A percentile compares a stretch with the other conserved stretches of the same genome.
These are phyloP conservation scores for Penicillium tannophilum DNA, from an alignment of 495 filamentous ascomycete genomes.

Conservation along the genomic window DNA sequence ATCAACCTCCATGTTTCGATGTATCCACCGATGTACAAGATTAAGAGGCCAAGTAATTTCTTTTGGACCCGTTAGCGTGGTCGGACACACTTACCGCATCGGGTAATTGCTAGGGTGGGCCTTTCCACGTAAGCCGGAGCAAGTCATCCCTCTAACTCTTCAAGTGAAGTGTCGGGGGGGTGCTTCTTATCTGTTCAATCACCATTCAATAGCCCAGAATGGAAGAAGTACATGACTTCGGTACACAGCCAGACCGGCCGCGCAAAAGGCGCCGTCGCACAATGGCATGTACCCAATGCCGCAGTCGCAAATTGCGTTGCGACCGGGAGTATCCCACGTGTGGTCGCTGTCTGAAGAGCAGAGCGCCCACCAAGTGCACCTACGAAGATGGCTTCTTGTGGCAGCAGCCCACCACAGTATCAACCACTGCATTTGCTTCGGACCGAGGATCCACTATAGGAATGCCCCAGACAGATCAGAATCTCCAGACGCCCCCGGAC, in stretches of 20 bases:
- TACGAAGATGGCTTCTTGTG: constrained; percentile 53
- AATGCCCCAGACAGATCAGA: constrained; percentile 26
- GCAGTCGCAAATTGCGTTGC: constrained; percentile 70
- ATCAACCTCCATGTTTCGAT: not conserved
- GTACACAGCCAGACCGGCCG: constrained; percentile 29
- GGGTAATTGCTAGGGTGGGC: constrained; percentile 12
- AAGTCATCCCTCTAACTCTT: constrained; percentile 6
- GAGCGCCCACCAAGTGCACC: constrained; percentile 41
- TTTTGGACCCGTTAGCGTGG: not conserved
- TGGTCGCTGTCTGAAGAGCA: constrained; percentile 61
- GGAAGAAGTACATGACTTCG: constrained; percentile 19
- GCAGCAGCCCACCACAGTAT: constrained; percentile 46
- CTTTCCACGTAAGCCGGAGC: constrained; percentile 18
- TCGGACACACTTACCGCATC: constrained; percentile 23
- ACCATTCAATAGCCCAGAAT: constrained; percentile 5
- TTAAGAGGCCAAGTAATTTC: not conserved
- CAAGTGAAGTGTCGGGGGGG: constrained; percentile 3
- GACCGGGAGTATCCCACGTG: constrained; percentile 66
- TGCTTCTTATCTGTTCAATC: constrained; percentile 5
- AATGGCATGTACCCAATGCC: constrained; percentile 55
- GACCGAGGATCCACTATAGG: constrained; percentile 30
- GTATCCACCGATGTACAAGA: not conserved
- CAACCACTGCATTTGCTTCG: constrained; percentile 29
- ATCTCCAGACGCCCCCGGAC: constrained; percentile 37
- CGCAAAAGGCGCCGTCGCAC: constrained; percentile 47